Conservation (phyloP, 2,329 filamentous ascomycete species). For the Rhinocladiella similis region DNA sequence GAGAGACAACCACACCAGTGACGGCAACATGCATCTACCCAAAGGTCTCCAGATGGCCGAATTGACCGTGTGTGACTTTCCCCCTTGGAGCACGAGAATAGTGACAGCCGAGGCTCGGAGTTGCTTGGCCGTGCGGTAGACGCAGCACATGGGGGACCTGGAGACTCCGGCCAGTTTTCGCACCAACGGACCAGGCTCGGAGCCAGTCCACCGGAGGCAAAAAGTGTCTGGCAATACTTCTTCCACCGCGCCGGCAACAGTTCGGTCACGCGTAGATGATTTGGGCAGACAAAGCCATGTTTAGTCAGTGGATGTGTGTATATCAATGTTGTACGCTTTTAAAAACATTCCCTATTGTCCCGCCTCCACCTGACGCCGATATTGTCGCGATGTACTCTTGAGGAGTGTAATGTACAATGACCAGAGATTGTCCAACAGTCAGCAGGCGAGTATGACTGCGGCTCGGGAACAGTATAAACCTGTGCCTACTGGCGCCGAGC, state of each 20-base stretch:
- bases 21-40: neutral
- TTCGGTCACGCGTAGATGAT: neutral
- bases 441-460: too few relatives aligned
- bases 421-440: neutral
- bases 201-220: too few relatives aligned
- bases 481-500: slow-evolving; percentile 8
- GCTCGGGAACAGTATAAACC: neutral
- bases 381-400: neutral
- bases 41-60: neutral
- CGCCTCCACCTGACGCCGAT: too few relatives aligned
- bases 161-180: neutral
- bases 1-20: neutral
- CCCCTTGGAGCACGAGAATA: neutral
- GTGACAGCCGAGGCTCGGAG: neutral
- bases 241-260: neutral
- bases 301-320: neutral
- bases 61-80: neutral
- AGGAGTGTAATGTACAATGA: neutral
- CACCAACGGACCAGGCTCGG: neutral
- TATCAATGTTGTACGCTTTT: too few relatives aligned
- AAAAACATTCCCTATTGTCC: too few relatives aligned
- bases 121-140: neutral
- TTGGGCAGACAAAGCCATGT: neutral
- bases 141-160: too few relatives aligned
- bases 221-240: too few relatives aligned